These are phyloP conservation scores for Cicer pinnatifidum DNA, from an alignment of 306 rosid genomes.

Conservation along the genomic window DNA sequence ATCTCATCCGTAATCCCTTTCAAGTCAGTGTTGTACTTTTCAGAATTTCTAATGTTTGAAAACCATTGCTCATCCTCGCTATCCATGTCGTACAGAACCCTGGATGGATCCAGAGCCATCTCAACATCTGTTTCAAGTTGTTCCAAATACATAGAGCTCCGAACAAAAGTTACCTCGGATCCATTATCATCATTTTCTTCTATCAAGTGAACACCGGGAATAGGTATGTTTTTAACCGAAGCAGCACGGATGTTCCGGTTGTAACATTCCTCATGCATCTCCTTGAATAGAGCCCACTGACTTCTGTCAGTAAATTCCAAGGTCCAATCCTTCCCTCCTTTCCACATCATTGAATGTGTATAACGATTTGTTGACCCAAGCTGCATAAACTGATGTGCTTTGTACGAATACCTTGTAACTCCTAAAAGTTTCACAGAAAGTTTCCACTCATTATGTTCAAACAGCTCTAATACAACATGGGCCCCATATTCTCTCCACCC, in stretches of 20 bases:
- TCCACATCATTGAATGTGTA: slow-evolving; percentile 99
- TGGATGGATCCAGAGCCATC: slow-evolving; percentile 83
- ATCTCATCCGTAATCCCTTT: slow-evolving; percentile 59
- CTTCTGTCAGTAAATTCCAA: slow-evolving; percentile 92
- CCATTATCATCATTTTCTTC: slow-evolving; percentile 76
- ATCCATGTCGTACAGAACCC: slow-evolving; percentile 91
- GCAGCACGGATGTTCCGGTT: slow-evolving; percentile 91
- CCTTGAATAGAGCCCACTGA: slow-evolving; percentile 94
- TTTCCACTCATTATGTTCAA: slow-evolving; percentile 90
- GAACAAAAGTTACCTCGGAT: slow-evolving; percentile 60
- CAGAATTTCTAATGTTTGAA: slow-evolving; percentile 51
- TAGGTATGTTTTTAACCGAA: slow-evolving; percentile 84
- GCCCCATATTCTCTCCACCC: slow-evolving; percentile 96
- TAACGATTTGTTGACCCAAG: slow-evolving; percentile 95
- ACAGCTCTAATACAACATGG: slow-evolving; percentile 68
- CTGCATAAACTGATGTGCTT: slow-evolving; percentile 96
- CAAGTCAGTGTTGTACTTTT: slow-evolving; percentile 44
- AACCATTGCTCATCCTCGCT: slow-evolving; percentile 93
- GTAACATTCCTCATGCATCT: slow-evolving; percentile 95
- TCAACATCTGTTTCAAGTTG: slow-evolving; percentile 86
- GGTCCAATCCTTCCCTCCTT: slow-evolving; percentile 95
- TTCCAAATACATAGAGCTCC: slow-evolving; percentile 67
- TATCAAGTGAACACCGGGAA: slow-evolving; percentile 83
- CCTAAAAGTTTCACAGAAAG: slow-evolving; percentile 85
- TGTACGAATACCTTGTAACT: slow-evolving; percentile 75